A percentile compares a stretch with the other conserved stretches of the same genome.
phyloP scores from a whole-genome alignment of 768 basidiomycete species.

The Ramaria rubella region DNA sequence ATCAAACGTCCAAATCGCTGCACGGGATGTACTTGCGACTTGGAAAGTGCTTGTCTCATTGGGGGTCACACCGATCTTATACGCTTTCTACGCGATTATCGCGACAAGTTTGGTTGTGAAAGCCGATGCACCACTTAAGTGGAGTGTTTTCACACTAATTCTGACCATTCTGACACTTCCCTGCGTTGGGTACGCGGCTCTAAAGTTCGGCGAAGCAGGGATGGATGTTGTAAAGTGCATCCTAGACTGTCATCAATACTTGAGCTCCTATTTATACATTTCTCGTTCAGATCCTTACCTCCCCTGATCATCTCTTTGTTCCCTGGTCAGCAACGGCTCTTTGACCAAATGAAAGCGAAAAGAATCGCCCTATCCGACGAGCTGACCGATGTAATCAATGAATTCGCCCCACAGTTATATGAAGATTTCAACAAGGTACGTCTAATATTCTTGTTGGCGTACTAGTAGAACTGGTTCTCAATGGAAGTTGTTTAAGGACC shows the following conservation, averaged over 20 bases:
- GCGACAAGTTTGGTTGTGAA: conserved; percentile 69
- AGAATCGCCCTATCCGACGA: conserved; percentile 74
- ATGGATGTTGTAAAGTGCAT: conserved; percentile 93
- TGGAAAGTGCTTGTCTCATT: conserved; percentile 96
- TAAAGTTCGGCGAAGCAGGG: conserved; percentile 96
- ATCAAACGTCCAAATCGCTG: conserved; percentile 90
- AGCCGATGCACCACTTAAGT: conserved; percentile 52
- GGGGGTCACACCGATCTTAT: conserved; percentile 82
- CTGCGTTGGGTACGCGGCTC: conserved; percentile 83
- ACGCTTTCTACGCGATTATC: conserved; percentile 72
- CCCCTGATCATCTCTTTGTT: conserved; percentile 84
- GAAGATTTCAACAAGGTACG: conserved; percentile 78
- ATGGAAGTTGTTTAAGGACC: conserved; percentile 59
- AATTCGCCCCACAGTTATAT: conserved; percentile 82
- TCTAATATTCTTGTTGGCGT: not conserved
- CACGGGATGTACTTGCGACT: conserved; percentile 91
- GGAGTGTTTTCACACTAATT: conserved; percentile 70
- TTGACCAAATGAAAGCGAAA: conserved; percentile 68
- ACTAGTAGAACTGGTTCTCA: not conserved
- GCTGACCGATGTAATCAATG: conserved; percentile 74
- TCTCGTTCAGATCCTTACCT: conserved; percentile 64
- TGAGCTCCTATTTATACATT: conserved; percentile 11
- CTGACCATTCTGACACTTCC: conserved; percentile 68
- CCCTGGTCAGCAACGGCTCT: conserved; percentile 78
- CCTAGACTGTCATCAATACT: not conserved